Conservation (phyloP, 2,329 filamentous ascomycete species). For the Penicillium janthinellum region DNA sequence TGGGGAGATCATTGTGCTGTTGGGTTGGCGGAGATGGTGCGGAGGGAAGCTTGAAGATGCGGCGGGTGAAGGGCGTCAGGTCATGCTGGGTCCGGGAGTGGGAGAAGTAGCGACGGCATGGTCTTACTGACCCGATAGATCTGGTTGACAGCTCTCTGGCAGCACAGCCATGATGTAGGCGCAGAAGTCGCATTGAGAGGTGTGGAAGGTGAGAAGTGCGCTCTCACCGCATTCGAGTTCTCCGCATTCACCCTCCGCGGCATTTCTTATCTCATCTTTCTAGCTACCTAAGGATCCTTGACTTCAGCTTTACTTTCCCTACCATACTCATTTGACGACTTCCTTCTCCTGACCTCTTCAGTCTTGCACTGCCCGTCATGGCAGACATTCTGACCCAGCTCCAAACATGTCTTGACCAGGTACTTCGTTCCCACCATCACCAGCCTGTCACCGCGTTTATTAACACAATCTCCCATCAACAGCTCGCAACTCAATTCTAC, state of each 20-base stretch:
- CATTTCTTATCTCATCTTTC: conserved; percentile 10
- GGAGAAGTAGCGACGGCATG: conserved; percentile 15
- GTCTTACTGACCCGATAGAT: background rate
- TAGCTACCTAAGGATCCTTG: background rate
- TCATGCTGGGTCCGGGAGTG: conserved; percentile 12
- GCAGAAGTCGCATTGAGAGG: conserved; percentile 24
- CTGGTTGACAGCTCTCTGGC: conserved; percentile 1
- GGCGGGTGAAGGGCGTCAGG: conserved; percentile 36
- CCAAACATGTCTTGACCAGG: conserved; percentile 54
- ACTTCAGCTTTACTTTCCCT: background rate
- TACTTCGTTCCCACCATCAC: conserved; percentile 18
- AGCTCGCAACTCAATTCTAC: conserved; percentile 56
- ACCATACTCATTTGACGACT: background rate
- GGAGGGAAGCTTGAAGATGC: conserved; percentile 40
- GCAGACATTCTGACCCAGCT: conserved; percentile 54
- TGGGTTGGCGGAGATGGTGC: conserved; percentile 38
- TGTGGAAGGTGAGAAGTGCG: conserved; percentile 11
- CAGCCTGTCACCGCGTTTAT: background rate
- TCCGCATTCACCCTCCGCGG: conserved; percentile 23
- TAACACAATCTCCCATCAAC: conserved; percentile 4
- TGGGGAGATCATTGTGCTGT: conserved; percentile 40
- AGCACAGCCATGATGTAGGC: conserved; percentile 17
- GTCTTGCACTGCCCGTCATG: conserved; percentile 31
- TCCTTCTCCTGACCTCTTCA: background rate
- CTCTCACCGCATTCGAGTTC: conserved; percentile 26